Evolutionary conservation across 192 early-diverging fungal genomes (phyloP).

Genomic region (Obelidium mucronatum): DNA sequence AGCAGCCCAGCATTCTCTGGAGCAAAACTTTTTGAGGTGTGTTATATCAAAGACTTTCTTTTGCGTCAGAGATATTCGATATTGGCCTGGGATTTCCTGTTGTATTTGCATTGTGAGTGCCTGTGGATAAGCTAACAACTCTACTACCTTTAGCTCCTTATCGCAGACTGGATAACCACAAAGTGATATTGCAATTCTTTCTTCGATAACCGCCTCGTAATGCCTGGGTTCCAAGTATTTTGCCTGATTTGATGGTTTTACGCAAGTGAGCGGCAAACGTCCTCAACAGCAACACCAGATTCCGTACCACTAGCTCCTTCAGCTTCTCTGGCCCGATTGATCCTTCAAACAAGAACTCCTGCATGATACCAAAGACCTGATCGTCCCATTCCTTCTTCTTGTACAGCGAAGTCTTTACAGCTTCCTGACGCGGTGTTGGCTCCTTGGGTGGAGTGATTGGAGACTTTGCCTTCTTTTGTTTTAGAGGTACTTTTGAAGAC

Average conservation of each 20-base stretch:
- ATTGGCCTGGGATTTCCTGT: constrained; percentile 63
- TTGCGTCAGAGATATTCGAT: constrained; percentile 71
- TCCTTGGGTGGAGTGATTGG: neutral
- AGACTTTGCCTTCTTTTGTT: neutral
- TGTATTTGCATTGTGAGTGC: constrained; percentile 10
- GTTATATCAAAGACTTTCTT: constrained; percentile 83
- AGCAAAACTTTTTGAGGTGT: constrained; percentile 74
- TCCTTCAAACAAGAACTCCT: constrained; percentile 54
- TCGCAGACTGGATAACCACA: constrained; percentile 89
- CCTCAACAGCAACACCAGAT: constrained; percentile 8
- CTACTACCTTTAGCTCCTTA: constrained; percentile 50
- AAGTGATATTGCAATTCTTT: constrained; percentile 35
- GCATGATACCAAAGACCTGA: constrained; percentile 51
- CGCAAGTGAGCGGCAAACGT: neutral
- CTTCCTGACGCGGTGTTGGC: constrained; percentile 13
- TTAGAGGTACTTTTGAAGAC: neutral
- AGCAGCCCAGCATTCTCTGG: constrained; percentile 71
- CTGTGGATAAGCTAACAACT: neutral
- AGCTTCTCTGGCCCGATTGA: constrained; percentile 44
- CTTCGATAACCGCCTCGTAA: constrained; percentile 7
- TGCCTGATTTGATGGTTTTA: constrained; percentile 3
- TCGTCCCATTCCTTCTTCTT: constrained; percentile 45
- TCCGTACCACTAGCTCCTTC: constrained; percentile 47
- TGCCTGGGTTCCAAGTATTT: constrained; percentile 30
- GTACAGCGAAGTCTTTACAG: constrained; percentile 13